Evolutionary conservation across 2,329 filamentous ascomycete genomes (phyloP).

Genomic region (Alternaria alternata): DNA sequence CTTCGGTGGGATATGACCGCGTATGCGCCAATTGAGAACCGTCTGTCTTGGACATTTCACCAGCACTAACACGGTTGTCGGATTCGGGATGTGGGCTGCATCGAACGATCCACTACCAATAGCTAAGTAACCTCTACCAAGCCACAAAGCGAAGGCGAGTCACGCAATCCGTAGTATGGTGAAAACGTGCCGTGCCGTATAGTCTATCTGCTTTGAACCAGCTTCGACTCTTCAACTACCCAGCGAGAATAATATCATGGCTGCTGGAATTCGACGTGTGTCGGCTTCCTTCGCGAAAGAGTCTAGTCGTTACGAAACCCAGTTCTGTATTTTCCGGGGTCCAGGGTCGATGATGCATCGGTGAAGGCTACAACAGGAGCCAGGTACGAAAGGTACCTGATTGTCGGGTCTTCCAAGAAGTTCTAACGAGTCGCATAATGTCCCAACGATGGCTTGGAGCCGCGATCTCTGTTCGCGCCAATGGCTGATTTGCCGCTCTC

Average conservation of each 20-base stretch:
- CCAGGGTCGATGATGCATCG: slow-evolving; percentile 7
- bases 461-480: neutral
- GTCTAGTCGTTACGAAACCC: neutral
- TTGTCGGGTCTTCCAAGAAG: slow-evolving; percentile 1
- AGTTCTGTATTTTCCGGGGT: neutral
- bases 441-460: neutral
- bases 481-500: neutral
- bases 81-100: slow-evolving; percentile 6
- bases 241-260: neutral
- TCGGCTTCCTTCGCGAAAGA: neutral
- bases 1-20: slow-evolving; percentile 15
- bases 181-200: neutral
- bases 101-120: neutral
- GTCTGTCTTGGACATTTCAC: slow-evolving; percentile 1
- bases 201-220: neutral
- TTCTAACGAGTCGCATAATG: slow-evolving; percentile 12
- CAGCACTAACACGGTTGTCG: slow-evolving; percentile 6
- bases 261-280: neutral
- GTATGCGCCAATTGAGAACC: slow-evolving; percentile 2
- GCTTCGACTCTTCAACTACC: neutral
- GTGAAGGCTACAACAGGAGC: slow-evolving; percentile 13
- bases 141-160: neutral
- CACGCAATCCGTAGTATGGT: neutral
- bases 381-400: slow-evolving; percentile 3
- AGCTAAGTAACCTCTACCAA: neutral